Evolutionary conservation across 495 filamentous ascomycete species (phyloP).

Genomic region (Aspergillus diversus): DNA sequence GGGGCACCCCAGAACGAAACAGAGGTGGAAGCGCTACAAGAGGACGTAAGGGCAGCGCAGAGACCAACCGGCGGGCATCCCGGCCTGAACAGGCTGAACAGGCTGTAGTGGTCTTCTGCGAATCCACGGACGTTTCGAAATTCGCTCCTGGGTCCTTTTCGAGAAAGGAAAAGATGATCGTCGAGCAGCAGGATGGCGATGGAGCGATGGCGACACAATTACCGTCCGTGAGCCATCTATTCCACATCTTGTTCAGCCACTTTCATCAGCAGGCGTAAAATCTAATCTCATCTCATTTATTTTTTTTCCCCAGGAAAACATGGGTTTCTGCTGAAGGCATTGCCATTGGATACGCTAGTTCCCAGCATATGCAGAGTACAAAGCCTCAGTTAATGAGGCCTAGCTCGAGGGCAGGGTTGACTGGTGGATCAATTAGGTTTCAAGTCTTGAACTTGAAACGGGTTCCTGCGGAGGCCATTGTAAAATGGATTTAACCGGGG

Average conservation of each 20-base stretch:
- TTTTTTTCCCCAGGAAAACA: neutral
- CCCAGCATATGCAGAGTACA: neutral
- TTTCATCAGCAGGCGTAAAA: neutral
- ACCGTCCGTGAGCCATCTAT: neutral
- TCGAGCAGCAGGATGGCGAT: slow-evolving; percentile 1
- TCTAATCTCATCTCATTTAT: neutral
- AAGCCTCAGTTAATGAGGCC: neutral
- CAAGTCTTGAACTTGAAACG: slow-evolving; percentile 12
- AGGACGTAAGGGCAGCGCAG: slow-evolving; percentile 1
- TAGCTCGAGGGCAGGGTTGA: neutral
- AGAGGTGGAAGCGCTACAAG: neutral
- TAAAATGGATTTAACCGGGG: slow-evolving; percentile 8
- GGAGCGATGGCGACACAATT: neutral
- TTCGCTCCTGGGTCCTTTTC: slow-evolving; percentile 6
- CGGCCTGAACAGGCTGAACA: neutral
- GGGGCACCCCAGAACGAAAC: neutral
- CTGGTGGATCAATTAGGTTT: slow-evolving; percentile 15
- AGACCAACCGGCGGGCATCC: slow-evolving; percentile 5
- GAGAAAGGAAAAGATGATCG: slow-evolving; percentile 15
- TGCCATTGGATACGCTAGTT: neutral
- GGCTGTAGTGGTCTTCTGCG: neutral
- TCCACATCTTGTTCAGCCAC: neutral
- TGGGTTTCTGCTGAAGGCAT: neutral
- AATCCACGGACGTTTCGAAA: neutral
- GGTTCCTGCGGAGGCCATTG: neutral